Evolutionary conservation across 495 filamentous ascomycete genomes (phyloP).

Genomic region (Penicillium ochrochloron): DNA sequence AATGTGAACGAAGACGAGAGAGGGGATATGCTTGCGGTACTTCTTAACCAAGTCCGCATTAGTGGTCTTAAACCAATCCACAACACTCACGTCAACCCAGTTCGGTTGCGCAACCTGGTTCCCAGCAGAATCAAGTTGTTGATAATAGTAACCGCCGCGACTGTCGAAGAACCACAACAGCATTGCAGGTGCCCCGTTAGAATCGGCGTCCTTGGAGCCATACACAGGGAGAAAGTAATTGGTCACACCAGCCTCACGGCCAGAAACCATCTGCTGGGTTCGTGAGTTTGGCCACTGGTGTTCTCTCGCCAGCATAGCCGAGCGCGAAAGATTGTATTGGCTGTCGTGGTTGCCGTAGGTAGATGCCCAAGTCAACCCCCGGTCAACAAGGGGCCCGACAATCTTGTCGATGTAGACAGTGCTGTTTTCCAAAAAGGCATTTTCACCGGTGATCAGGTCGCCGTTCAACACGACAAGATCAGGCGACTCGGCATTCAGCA

Average conservation of each 20-base stretch:
- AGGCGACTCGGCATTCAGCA: conserved; percentile 58
- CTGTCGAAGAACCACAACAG: conserved; percentile 78
- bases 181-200: conserved; percentile 38
- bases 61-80: conserved; percentile 60
- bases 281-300: conserved; percentile 51
- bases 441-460: conserved; percentile 73
- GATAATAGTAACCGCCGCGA: conserved; percentile 62
- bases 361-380: conserved; percentile 62
- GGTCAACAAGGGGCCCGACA: conserved; percentile 58
- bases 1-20: conserved; percentile 72
- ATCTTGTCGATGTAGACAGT: conserved; percentile 64
- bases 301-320: conserved; percentile 58
- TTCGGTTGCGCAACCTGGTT: conserved; percentile 38
- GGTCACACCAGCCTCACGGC: conserved; percentile 53
- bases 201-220: conserved; percentile 31
- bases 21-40: conserved; percentile 55
- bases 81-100: conserved; percentile 49
- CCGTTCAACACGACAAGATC: conserved; percentile 71
- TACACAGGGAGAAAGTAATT: conserved; percentile 68
- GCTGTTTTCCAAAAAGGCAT: conserved; percentile 60
- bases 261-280: conserved; percentile 52
- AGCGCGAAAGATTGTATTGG: conserved; percentile 60
- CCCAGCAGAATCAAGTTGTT: conserved; percentile 39
- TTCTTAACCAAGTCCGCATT: conserved; percentile 44
- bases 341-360: conserved; percentile 77